Base-by-base conservation (phyloP, 306 rosid genomes). In the Echinosophora koreensis region DNA sequence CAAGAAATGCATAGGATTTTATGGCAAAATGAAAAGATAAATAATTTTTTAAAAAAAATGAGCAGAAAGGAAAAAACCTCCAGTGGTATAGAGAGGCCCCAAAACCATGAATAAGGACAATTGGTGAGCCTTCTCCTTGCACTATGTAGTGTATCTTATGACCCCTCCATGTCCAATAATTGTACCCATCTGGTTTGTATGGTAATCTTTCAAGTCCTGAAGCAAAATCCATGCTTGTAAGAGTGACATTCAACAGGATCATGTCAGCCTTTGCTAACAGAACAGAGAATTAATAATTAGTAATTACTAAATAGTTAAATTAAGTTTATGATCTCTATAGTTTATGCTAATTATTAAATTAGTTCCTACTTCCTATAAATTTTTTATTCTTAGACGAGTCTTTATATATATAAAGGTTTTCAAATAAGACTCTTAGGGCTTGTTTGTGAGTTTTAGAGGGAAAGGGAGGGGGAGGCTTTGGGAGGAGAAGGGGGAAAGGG, bases 81-180 rank as follows among this genome's bases (percentile, higher is more conserved):
- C 99, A 92, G 69, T 96, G 97, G 80, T 83, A 96, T 15, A 89
- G 90, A 69, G 99, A 95, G 72, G 98, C 99, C 55, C 96, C 99
- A 86, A 92, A 92, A 47, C 99, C 98, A 85, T 91, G 97, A 77
- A 92, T 95, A 71, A 92, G 99, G 59, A 95, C 89, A 77, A 92
- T 61, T 4, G 97, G 91, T 76, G 91, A 80, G 69, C 97, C 99
- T 88, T 92, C 94, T 62, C 99, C 97, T 87, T 89, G 96, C 65
- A 88, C 98, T n/a, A 91, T 94, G 42, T 91, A 92, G 77, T 95
- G 99, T 73, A 95, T 91, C 61, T 89, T 91, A 78, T 89, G 98
- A 81, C 88, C 96, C 82, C 84, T 85, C 99, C 98, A 92, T 6
- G 90, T 87, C 99, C 97, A 95, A 84, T 92, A 95, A 76, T 86